phyloP scores from a whole-genome alignment of 2,329 filamentous ascomycete genomes.

The Aspergillus uvarum region DNA sequence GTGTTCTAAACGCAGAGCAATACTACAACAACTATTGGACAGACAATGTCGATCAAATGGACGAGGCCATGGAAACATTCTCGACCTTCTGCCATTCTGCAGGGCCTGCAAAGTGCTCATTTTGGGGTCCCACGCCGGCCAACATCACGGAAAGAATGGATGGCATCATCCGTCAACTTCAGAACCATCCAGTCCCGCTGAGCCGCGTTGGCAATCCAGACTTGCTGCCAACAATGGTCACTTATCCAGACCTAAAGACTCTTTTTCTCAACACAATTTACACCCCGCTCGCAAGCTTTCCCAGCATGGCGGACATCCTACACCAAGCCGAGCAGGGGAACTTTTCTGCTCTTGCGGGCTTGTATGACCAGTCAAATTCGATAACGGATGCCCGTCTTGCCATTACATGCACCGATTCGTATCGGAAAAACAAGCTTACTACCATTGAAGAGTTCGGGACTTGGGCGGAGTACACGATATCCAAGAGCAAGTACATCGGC shows the following conservation, averaged over 20 bases:
- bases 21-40: conserved; percentile 52
- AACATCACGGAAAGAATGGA: conserved; percentile 48
- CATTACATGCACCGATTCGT: conserved; percentile 19
- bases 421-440: conserved; percentile 33
- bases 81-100: conserved; percentile 55
- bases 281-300: conserved; percentile 46
- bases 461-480: conserved; percentile 33
- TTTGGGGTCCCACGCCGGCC: conserved; percentile 16
- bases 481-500: conserved; percentile 37
- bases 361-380: conserved; percentile 12
- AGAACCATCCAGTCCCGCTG: conserved; percentile 37
- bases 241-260: conserved; percentile 50
- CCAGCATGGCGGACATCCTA: conserved; percentile 46
- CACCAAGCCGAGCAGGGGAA: conserved; percentile 21
- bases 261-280: conserved; percentile 49
- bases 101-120: conserved; percentile 31
- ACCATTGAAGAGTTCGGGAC: conserved; percentile 38
- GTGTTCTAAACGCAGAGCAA: conserved; percentile 45
- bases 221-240: conserved; percentile 53
- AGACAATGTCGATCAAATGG: conserved; percentile 52
- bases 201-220: conserved; percentile 19
- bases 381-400: conserved; percentile 18
- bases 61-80: conserved; percentile 55
- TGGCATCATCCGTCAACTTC: conserved; percentile 34
- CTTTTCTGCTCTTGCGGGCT: conserved; percentile 12